Base-by-base conservation (phyloP, 805 yeast species). In the Lachancea lanzarotensis region DNA sequence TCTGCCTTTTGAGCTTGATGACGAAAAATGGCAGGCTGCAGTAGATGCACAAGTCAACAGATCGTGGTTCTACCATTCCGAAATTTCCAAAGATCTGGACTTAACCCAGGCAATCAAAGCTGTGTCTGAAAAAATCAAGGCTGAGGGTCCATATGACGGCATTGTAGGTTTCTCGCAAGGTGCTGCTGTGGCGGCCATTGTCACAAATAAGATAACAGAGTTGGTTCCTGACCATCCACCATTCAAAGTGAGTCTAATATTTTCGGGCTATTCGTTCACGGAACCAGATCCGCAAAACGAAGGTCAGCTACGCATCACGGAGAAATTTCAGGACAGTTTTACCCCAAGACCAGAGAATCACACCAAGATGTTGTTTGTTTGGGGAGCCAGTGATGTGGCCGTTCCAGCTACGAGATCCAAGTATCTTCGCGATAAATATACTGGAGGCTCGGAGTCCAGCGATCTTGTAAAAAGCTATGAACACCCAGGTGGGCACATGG, bases 401-500 rank as follows among this genome's bases (percentile, higher is more conserved):
- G 95, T 93, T 6, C 79, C 84, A 8, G 81, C 79, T 22, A 83
- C 77, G 20, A 73, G 95, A 55, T 76, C 90, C 0, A 68, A 77
- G 66, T 71, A 72, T 19, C 68, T 93, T 35, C 78, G 74, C 46
- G 73, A 75, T 15, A 65, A 74, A 32, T 77, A 82, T 42, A 44
- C 52, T 18, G 46, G 50, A 3, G 55, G 58, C 3, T 75, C 76
- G 42, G 74, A 67, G 17, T 60, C 64, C 25, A 57, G 59, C 3
- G 67, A 62, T 10, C 59, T 64, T 19, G 68, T 84, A 5, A 70
- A 65, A 3, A 56, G 69, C 12, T 67, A 83, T 47, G 82, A 77
- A 51, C 98, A 91, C 58, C 97, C 97, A 9, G 98, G 98, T 49
- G 97, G 98, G 1, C 98, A 91, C 60, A 89, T 84, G 68, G 96